Conservation (phyloP, 306 rosid genomes). For the Argentina anserina region DNA sequence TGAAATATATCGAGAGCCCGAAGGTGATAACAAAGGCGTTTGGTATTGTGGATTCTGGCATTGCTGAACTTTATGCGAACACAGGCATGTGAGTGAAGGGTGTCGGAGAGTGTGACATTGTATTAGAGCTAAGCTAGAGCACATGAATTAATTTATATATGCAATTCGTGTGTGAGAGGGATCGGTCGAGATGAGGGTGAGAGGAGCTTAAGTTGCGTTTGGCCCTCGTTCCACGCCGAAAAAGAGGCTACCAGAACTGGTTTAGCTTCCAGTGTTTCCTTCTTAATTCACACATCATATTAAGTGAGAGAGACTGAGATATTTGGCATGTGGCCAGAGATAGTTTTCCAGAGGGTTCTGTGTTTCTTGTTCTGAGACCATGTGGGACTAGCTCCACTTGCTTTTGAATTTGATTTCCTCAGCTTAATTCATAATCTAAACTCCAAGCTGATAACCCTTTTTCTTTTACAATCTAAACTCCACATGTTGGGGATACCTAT, state of each 20-base stretch:
- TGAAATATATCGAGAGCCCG: conserved; percentile 9
- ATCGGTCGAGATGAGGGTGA: not conserved
- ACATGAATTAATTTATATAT: conserved; percentile 3
- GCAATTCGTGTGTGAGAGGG: not conserved
- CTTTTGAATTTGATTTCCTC: not conserved
- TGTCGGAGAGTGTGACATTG: conserved; percentile 22
- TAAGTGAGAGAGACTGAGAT: not conserved
- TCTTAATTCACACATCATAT: conserved; percentile 4
- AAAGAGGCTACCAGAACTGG: conserved; percentile 33
- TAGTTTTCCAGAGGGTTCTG: not conserved
- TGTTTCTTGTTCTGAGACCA: conserved; percentile 18
- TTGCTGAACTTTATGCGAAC: conserved; percentile 60
- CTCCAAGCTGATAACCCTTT: not conserved
- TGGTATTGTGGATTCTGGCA: conserved; percentile 32
- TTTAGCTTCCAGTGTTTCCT: conserved; percentile 21
- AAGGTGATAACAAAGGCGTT: conserved; percentile 21
- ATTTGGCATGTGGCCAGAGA: conserved; percentile 4
- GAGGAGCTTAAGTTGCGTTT: not conserved
- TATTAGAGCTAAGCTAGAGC: not conserved
- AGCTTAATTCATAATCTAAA: not conserved
- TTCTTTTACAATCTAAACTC: not conserved
- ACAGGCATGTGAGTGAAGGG: conserved; percentile 47
- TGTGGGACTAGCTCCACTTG: conserved; percentile 9
- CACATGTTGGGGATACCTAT: conserved; percentile 9
- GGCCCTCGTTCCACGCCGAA: conserved; percentile 41